phyloP scores from a whole-genome alignment of 768 basidiomycete species.

The Boletus reticuloceps region DNA sequence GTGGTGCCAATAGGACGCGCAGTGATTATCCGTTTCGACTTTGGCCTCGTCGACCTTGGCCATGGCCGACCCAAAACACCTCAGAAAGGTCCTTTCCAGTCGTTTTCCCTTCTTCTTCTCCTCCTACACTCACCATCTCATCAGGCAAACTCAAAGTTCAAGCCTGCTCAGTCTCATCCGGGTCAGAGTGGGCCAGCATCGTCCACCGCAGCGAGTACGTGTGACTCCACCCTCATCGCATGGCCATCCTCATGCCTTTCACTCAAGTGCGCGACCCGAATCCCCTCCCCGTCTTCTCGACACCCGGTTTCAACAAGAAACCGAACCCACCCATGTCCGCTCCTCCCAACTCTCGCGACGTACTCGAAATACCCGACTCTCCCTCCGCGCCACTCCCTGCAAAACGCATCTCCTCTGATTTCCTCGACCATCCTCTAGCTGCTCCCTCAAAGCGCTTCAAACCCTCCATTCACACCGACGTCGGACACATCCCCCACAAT shows the following conservation, averaged over 20 bases:
- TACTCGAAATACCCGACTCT: conserved; percentile 15
- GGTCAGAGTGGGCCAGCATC: neutral
- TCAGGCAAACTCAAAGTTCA: conserved; percentile 41
- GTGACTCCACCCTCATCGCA: neutral
- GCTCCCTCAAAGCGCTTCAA: conserved; percentile 33
- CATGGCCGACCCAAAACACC: conserved; percentile 2
- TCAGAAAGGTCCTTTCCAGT: conserved; percentile 10
- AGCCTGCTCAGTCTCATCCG: conserved; percentile 32
- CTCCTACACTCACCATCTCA: neutral
- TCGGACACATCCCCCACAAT: conserved; percentile 23
- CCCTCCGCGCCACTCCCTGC: conserved; percentile 15
- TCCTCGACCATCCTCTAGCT: conserved; percentile 3
- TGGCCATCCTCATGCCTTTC: conserved; percentile 3
- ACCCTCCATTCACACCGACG: conserved; percentile 14
- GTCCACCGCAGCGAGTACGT: conserved; percentile 12
- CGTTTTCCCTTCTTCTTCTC: too few species aligned
- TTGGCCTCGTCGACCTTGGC: neutral
- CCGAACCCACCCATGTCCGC: conserved; percentile 9
- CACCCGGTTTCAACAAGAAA: conserved; percentile 41
- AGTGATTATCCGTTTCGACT: conserved; percentile 14
- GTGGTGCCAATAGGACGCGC: conserved; percentile 8
- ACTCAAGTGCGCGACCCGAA: conserved; percentile 24
- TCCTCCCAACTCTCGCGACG: neutral
- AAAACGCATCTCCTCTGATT: conserved; percentile 33
- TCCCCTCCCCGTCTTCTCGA: conserved; percentile 42